phyloP scores from a whole-genome alignment of 805 yeast species.

The Wickerhamomyces strasburgensis region DNA sequence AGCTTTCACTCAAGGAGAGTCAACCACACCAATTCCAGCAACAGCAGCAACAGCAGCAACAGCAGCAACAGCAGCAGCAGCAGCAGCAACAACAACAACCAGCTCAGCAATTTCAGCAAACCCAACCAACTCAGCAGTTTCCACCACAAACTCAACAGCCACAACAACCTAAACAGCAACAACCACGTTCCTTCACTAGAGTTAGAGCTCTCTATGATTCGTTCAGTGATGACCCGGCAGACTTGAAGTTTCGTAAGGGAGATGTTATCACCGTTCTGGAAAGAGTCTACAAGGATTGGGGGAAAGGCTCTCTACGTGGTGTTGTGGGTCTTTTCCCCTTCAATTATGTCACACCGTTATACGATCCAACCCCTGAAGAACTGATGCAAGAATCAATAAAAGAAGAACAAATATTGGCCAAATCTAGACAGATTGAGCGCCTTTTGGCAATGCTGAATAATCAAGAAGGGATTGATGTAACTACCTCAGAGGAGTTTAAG shows the following conservation, averaged over 20 bases:
- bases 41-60: slow-evolving; percentile 13
- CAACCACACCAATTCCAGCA: slow-evolving; percentile 14
- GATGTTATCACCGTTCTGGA: slow-evolving; percentile 86
- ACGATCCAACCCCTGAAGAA: slow-evolving; percentile 61
- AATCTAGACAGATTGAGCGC: slow-evolving; percentile 60
- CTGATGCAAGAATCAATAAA: slow-evolving; percentile 41
- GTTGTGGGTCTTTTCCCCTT: slow-evolving; percentile 85
- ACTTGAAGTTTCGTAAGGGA: slow-evolving; percentile 79
- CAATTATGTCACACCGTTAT: slow-evolving; percentile 80
- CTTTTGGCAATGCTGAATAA: slow-evolving; percentile 52
- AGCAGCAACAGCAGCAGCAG: slow-evolving; percentile 14
- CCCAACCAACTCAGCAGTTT: slow-evolving; percentile 16
- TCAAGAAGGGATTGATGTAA: slow-evolving; percentile 30
- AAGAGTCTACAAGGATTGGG: slow-evolving; percentile 89
- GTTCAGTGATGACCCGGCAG: slow-evolving; percentile 75
- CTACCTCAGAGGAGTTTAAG: slow-evolving; percentile 64
- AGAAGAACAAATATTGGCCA: slow-evolving; percentile 51
- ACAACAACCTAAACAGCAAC: slow-evolving; percentile 11
- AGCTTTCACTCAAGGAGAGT: slow-evolving; percentile 48
- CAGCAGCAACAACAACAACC: slow-evolving; percentile 15
- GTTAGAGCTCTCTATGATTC: slow-evolving; percentile 87
- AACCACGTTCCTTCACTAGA: slow-evolving; percentile 40
- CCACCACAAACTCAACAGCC: slow-evolving; percentile 18
- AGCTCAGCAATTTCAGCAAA: slow-evolving; percentile 8
- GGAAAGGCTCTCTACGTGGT: slow-evolving; percentile 84